Evolutionary conservation across 2,329 filamentous ascomycete genomes (phyloP).

Genomic region (Teratosphaeriaceae sp.): DNA sequence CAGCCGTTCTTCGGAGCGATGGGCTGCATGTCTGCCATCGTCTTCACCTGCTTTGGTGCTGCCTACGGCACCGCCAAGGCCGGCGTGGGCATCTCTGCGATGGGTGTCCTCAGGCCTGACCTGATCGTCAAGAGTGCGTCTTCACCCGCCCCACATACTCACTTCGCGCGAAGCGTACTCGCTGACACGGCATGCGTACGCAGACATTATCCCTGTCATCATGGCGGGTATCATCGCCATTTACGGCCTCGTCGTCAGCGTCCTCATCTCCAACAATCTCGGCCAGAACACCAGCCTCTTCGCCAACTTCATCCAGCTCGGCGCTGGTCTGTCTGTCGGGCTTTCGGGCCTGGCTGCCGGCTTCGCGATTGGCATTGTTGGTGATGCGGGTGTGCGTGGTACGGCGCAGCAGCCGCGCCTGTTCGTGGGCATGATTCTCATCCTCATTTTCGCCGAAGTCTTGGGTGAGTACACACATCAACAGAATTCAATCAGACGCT

Average conservation of each 20-base stretch:
- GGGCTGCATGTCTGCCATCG: slow-evolving; percentile 91
- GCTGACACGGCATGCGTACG: slow-evolving; percentile 7
- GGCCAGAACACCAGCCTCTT: slow-evolving; percentile 42
- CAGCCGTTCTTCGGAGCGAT: slow-evolving; percentile 94
- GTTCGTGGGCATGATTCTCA: slow-evolving; percentile 97
- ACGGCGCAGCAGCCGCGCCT: slow-evolving; percentile 77
- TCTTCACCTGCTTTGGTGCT: slow-evolving; percentile 94
- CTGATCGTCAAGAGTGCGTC: slow-evolving; percentile 98
- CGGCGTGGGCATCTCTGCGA: slow-evolving; percentile 95
- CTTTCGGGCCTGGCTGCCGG: slow-evolving; percentile 35
- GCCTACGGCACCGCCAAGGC: slow-evolving; percentile 99
- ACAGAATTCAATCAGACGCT: background rate
- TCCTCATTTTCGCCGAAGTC: slow-evolving; percentile 99
- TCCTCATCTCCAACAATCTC: slow-evolving; percentile 49
- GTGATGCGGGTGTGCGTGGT: slow-evolving; percentile 82
- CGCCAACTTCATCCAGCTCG: slow-evolving; percentile 48
- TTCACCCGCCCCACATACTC: no score
- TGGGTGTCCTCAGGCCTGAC: slow-evolving; percentile 96
- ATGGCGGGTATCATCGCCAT: slow-evolving; percentile 99
- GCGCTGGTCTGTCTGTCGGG: slow-evolving; percentile 45
- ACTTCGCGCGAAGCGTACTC: no score
- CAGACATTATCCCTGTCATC: slow-evolving; percentile 99
- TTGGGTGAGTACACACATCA: slow-evolving; percentile 60
- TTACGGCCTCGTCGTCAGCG: slow-evolving; percentile 54
- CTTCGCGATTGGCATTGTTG: slow-evolving; percentile 49